These are phyloP conservation scores for Aspergillus funiculosus DNA, from an alignment of 495 filamentous ascomycete genomes.

Conservation along the genomic window DNA sequence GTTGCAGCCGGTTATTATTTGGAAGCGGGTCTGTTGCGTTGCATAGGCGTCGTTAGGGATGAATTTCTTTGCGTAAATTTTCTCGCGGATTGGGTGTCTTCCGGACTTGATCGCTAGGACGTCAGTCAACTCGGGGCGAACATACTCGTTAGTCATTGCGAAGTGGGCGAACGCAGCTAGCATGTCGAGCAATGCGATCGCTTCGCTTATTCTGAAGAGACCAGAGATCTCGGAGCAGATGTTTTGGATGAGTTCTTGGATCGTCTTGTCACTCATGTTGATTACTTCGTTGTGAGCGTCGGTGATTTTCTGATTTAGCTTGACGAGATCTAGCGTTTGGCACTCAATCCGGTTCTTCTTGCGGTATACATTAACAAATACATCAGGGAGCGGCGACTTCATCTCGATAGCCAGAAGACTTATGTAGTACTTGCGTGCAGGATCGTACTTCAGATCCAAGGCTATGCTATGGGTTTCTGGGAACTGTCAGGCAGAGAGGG, in stretches of 20 bases:
- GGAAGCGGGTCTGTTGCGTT: slow-evolving; percentile 68
- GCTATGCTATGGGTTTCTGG: slow-evolving; percentile 53
- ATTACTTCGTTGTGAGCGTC: slow-evolving; percentile 79
- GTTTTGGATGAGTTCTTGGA: slow-evolving; percentile 63
- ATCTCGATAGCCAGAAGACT: slow-evolving; percentile 59
- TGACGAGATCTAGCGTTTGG: slow-evolving; percentile 76
- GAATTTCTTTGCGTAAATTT: slow-evolving; percentile 59
- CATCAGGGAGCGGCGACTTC: slow-evolving; percentile 53
- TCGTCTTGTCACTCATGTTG: slow-evolving; percentile 60
- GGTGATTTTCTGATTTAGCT: slow-evolving; percentile 66
- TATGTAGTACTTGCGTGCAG: slow-evolving; percentile 72
- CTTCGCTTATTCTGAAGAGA: slow-evolving; percentile 76
- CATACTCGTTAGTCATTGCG: slow-evolving; percentile 71
- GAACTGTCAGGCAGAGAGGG: slow-evolving; percentile 20
- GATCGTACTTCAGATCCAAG: slow-evolving; percentile 69
- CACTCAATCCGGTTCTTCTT: slow-evolving; percentile 75
- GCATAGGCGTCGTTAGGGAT: slow-evolving; percentile 89
- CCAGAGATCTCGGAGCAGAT: slow-evolving; percentile 60
- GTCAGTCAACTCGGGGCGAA: slow-evolving; percentile 68
- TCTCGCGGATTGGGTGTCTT: slow-evolving; percentile 80
- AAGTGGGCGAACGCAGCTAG: slow-evolving; percentile 75
- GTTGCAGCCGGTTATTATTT: slow-evolving; percentile 94
- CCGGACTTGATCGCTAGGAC: slow-evolving; percentile 72
- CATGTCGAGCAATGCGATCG: slow-evolving; percentile 89
- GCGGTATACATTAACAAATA: slow-evolving; percentile 70